A percentile compares a stretch with the other conserved stretches of the same genome.
Conservation (phyloP, 805 yeast species). For the Nakazawaea populi region DNA sequence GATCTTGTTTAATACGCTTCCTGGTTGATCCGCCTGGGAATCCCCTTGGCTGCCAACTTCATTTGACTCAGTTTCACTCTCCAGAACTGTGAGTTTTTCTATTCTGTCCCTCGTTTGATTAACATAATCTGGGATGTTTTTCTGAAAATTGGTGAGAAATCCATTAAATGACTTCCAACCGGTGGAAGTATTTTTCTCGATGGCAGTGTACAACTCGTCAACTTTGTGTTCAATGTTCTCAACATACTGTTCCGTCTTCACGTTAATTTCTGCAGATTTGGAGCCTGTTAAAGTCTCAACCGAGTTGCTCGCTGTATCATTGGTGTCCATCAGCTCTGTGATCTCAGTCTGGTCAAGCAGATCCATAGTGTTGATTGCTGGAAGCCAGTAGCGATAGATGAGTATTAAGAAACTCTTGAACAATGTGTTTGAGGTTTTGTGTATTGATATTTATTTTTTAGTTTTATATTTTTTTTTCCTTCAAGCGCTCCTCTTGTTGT, state of each 20-base stretch:
- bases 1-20: slow-evolving; percentile 16
- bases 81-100: slow-evolving; percentile 18
- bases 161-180: slow-evolving; percentile 31
- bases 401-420: too few relatives aligned
- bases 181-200: slow-evolving; percentile 34
- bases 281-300: slow-evolving; percentile 7
- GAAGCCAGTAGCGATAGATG: neutral
- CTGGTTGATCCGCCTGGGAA: neutral
- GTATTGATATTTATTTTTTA: too few relatives aligned
- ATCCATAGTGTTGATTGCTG: neutral
- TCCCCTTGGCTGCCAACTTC: slow-evolving; percentile 11
- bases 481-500: too few relatives aligned
- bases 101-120: slow-evolving; percentile 17
- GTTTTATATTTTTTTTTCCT: too few relatives aligned
- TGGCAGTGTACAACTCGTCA: slow-evolving; percentile 31
- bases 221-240: slow-evolving; percentile 41
- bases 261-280: slow-evolving; percentile 21
- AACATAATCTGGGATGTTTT: slow-evolving; percentile 26
- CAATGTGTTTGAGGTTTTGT: neutral
- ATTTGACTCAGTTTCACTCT: slow-evolving; percentile 5
- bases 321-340: neutral
- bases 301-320: neutral
- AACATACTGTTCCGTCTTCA: slow-evolving; percentile 52
- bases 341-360: too few relatives aligned
- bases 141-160: slow-evolving; percentile 26